Evolutionary conservation across 2,329 filamentous ascomycete genomes (phyloP).

Genomic region (Diaporthe citri): DNA sequence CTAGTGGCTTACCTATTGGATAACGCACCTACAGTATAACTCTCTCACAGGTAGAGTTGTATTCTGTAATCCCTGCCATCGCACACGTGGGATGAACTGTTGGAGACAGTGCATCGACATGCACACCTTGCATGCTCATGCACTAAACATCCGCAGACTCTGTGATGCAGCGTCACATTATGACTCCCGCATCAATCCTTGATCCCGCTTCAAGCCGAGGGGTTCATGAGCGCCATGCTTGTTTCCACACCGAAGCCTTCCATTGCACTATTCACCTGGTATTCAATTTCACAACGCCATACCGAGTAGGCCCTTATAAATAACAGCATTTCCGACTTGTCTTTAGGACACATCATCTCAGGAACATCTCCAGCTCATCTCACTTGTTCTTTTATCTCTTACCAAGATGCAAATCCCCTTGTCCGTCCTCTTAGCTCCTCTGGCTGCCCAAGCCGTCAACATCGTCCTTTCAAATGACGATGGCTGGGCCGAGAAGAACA

Average conservation of each 20-base stretch:
- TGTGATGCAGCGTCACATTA: slow-evolving; percentile 21
- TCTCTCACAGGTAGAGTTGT: background rate
- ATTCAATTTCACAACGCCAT: background rate
- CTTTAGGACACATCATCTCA: background rate
- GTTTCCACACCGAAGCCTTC: background rate
- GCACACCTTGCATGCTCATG: background rate
- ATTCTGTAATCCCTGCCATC: background rate
- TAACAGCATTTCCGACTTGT: background rate
- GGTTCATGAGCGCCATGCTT: background rate
- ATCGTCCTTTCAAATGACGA: slow-evolving; percentile 68
- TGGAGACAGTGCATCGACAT: background rate
- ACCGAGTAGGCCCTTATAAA: background rate
- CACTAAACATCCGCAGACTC: background rate
- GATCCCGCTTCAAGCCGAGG: slow-evolving; percentile 7
- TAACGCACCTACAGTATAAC: background rate
- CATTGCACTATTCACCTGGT: accelerated
- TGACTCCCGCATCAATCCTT: too few species aligned
- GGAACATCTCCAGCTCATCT: background rate
- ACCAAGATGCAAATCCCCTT: slow-evolving; percentile 17
- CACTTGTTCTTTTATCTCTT: too few species aligned
- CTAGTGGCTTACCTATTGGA: background rate
- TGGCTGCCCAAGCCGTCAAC: slow-evolving; percentile 15
- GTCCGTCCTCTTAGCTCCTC: background rate
- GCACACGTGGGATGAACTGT: slow-evolving; percentile 26
- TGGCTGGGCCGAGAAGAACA: slow-evolving; percentile 78